These are phyloP conservation scores for Clavariopsis aquatica DNA, from an alignment of 495 filamentous ascomycete species.

Conservation along the genomic window DNA sequence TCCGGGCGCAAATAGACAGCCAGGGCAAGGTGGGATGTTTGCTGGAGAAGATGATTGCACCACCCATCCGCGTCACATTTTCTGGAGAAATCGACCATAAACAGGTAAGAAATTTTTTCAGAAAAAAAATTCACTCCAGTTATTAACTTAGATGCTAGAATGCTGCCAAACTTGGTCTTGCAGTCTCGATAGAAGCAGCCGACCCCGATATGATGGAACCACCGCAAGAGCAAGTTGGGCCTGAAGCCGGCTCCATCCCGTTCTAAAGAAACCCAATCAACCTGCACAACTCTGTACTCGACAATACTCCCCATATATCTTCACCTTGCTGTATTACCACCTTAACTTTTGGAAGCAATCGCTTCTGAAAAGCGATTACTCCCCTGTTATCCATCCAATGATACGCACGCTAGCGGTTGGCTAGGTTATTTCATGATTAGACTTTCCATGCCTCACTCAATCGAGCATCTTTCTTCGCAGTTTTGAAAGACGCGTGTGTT, in stretches of 20 bases:
- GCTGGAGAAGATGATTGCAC: constrained; percentile 91
- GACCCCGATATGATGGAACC: constrained; percentile 89
- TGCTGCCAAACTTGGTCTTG: constrained; percentile 90
- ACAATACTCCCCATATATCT: constrained; percentile 28
- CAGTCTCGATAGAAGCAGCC: constrained; percentile 88
- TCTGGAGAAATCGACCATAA: constrained; percentile 95
- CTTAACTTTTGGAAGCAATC: constrained; percentile 16
- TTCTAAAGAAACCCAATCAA: constrained; percentile 39
- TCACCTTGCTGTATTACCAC: constrained; percentile 41
- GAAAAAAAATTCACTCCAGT: background rate
- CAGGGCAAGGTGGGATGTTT: constrained; percentile 89
- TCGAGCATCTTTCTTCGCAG: constrained; percentile 5
- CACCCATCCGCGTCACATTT: constrained; percentile 87
- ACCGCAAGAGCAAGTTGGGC: constrained; percentile 64
- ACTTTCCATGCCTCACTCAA: constrained; percentile 6
- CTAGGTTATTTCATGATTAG: constrained; percentile 36
- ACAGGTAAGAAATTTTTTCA: constrained; percentile 66
- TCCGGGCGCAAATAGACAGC: constrained; percentile 94
- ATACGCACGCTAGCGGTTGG: constrained; percentile 29
- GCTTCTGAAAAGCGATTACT: constrained; percentile 30
- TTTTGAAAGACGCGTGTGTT: constrained; percentile 22
- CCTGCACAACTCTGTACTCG: constrained; percentile 12
- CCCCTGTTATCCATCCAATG: constrained; percentile 18
- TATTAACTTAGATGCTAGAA: constrained; percentile 58
- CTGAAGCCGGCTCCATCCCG: constrained; percentile 44